A percentile compares a stretch with the other conserved stretches of the same genome.
Conservation (phyloP, 2,329 filamentous ascomycete species). For the Cytospora mali region DNA sequence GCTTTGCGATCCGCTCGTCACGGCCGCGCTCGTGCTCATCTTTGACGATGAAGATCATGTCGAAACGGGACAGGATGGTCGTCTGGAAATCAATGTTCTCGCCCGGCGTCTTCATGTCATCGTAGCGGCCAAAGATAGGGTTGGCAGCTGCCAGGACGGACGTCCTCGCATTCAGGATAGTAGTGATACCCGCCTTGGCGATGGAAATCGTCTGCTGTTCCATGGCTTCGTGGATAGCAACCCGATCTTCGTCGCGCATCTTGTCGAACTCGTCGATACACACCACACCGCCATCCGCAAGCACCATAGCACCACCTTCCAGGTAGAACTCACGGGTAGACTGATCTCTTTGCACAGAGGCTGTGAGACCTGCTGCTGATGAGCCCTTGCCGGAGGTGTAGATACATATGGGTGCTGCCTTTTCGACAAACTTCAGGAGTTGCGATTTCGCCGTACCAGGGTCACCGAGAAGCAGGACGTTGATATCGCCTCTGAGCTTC, state of each 20-base stretch:
- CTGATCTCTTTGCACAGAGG: conserved; percentile 91
- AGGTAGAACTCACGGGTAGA: conserved; percentile 95
- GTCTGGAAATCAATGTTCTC: conserved; percentile 99
- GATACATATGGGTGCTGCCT: conserved; percentile 93
- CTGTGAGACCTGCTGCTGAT: conserved; percentile 94
- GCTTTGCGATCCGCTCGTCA: conserved; percentile 90
- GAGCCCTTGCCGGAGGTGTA: conserved; percentile 99
- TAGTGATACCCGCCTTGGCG: conserved; percentile 97
- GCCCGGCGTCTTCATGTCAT: conserved; percentile 95
- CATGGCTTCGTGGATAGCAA: conserved; percentile 99
- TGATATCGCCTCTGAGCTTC: conserved; percentile 97
- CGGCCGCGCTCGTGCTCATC: conserved; percentile 89
- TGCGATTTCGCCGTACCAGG: conserved; percentile 98
- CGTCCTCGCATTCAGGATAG: conserved; percentile 93
- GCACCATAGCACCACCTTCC: conserved; percentile 97
- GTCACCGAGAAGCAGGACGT: conserved; percentile 93
- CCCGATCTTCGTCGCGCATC: conserved; percentile 97
- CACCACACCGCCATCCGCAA: conserved; percentile 94
- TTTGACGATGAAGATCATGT: conserved; percentile 99
- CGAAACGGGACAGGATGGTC: conserved; percentile 95
- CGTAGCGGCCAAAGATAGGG: conserved; percentile 95
- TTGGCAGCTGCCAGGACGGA: conserved; percentile 96
- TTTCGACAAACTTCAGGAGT: conserved; percentile 94
- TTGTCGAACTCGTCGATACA: conserved; percentile 99
- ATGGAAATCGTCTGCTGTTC: conserved; percentile 99